phyloP scores from a whole-genome alignment of 2,329 filamentous ascomycete genomes.

The Furcasterigmium sp. region DNA sequence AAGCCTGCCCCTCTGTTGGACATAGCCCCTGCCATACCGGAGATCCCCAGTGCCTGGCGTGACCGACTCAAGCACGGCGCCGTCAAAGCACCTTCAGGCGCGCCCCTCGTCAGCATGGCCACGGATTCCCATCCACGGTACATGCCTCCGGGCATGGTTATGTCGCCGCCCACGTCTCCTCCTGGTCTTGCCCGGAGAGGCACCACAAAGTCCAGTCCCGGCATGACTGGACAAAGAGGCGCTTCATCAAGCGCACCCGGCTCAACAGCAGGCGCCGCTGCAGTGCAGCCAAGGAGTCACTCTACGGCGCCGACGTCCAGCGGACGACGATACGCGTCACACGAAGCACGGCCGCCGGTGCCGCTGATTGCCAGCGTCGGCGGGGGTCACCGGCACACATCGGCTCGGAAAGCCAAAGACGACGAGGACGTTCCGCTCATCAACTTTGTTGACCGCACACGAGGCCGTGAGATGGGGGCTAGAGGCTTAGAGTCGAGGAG shows the following conservation, averaged over 20 bases:
- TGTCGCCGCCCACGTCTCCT: neutral
- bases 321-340: conserved; percentile 10
- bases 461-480: conserved; percentile 3
- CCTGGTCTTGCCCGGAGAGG: conserved; percentile 1
- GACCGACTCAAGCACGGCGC: conserved; percentile 46
- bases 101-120: conserved; percentile 42
- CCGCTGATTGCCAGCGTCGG: conserved; percentile 1
- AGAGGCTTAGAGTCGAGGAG: conserved; percentile 1
- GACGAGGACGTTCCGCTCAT: conserved; percentile 13
- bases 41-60: conserved; percentile 53
- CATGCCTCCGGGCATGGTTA: neutral
- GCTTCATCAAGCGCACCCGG: neutral
- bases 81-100: conserved; percentile 32
- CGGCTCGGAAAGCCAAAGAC: conserved; percentile 5
- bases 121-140: conserved; percentile 16
- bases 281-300: conserved; percentile 6
- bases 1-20: conserved; percentile 61
- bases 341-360: conserved; percentile 9
- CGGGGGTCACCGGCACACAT: neutral
- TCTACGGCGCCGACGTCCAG: conserved; percentile 8
- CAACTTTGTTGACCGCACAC: conserved; percentile 11
- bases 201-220: conserved; percentile 2
- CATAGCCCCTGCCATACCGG: conserved; percentile 58
- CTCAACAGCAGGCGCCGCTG: neutral
- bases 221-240: neutral